A percentile compares a stretch with the other conserved stretches of the same genome.
phyloP scores from a whole-genome alignment of 1,139 yeast species.

The Tardiomyces digboiensis region DNA sequence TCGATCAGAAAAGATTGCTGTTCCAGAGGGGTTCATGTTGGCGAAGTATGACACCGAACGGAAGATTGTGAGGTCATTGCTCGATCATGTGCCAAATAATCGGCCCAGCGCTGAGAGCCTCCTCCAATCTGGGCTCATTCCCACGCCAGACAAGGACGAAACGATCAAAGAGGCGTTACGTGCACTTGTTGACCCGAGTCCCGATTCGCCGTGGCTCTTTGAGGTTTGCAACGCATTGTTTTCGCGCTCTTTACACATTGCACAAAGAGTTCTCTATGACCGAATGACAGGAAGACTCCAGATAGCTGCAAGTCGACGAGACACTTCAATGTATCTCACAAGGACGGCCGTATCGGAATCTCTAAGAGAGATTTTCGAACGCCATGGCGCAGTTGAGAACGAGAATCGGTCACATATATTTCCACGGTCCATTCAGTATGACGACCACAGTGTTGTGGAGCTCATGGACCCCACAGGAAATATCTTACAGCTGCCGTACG shows the following conservation, averaged over 20 bases:
- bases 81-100: slow-evolving; percentile 68
- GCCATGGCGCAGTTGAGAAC: slow-evolving; percentile 81
- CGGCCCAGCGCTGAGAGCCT: slow-evolving; percentile 76
- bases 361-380: slow-evolving; percentile 50
- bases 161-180: slow-evolving; percentile 80
- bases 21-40: slow-evolving; percentile 56
- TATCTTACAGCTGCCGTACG: slow-evolving; percentile 81
- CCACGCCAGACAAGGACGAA: slow-evolving; percentile 85
- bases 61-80: slow-evolving; percentile 50
- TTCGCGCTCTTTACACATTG: slow-evolving; percentile 72
- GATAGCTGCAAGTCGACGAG: neutral
- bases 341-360: slow-evolving; percentile 42
- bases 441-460: slow-evolving; percentile 58
- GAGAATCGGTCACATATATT: slow-evolving; percentile 52
- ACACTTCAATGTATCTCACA: slow-evolving; percentile 19
- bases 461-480: slow-evolving; percentile 80
- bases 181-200: slow-evolving; percentile 64
- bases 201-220: slow-evolving; percentile 84
- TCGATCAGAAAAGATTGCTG: slow-evolving; percentile 46
- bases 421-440: slow-evolving; percentile 71
- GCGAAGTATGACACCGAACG: slow-evolving; percentile 47
- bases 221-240: slow-evolving; percentile 84
- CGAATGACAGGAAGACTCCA: slow-evolving; percentile 21
- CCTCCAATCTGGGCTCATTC: slow-evolving; percentile 71
- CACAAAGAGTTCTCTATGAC: slow-evolving; percentile 76